Evolutionary conservation across 1,139 yeast species (phyloP), one percentile per base, ranked within the genome.

Genomic region (Pichia sp.): DNA sequence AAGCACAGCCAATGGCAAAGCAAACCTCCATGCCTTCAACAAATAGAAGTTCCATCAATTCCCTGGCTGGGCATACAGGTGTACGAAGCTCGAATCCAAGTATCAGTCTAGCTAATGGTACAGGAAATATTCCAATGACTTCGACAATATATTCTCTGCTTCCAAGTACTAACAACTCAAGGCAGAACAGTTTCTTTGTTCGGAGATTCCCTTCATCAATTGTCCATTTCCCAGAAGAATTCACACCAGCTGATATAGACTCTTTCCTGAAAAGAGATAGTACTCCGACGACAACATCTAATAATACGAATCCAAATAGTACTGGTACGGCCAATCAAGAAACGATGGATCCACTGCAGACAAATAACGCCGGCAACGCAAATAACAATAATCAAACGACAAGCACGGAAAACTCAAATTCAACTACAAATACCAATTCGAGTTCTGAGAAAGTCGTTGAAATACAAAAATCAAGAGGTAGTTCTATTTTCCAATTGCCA

Each of bases 231-330:
- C 48, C 58, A 17, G 48, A 55, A 17, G 70, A 67, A 19, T 63
- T 68, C 30, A 67, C 66, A 24, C 61, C 68, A 17, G 43, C 35
- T 31, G 80, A 75, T 50, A 67, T 76, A 48, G 81, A 76, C 50
- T 68, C 62, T 37, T 69, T 71, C 34, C 56, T 73, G 42, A 71
- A 68, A 56, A 69, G 75, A 51, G 81, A 76, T 47, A 70, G 42
- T 18, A 8, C 27, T 2, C 20, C 74, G 49, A 55, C 56, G 7
- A 22, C 3, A 15, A 28, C n/a, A 12, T 11, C 14, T 3, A 11
- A 7, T 28, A 28, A 28, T 28, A 8, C 7, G 2, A 28, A 28
- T 28, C 2, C 9, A 24, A 24, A 2, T 24, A 24, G 12, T 12
- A 12, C 11, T 24, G 28, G 9, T 10, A 24, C 28, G 12, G 12